Evolutionary conservation across 1,284 basidiomycete genomes (phyloP).

Genomic region (Cutaneotrichosporon daszewskae): DNA sequence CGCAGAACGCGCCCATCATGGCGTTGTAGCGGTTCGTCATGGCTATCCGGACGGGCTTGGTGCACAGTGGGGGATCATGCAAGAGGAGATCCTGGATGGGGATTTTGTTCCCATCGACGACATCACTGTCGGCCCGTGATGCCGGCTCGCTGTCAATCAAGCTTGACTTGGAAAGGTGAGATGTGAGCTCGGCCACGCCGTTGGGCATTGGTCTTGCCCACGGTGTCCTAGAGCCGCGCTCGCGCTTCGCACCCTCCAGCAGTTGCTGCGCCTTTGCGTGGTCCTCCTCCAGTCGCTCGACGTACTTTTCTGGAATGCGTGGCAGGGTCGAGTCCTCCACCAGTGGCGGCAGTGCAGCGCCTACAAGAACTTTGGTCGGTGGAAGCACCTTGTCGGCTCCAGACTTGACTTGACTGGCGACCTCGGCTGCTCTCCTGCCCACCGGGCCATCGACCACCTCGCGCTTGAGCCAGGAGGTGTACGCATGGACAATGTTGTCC

Average conservation of each 20-base stretch:
- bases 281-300: constrained; percentile 26
- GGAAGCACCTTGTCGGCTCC: neutral
- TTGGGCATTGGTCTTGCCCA: constrained; percentile 8
- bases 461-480: constrained; percentile 33
- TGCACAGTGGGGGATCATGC: constrained; percentile 35
- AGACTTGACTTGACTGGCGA: neutral
- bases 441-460: constrained; percentile 41
- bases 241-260: constrained; percentile 11
- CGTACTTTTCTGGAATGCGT: constrained; percentile 42
- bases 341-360: constrained; percentile 37
- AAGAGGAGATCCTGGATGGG: constrained; percentile 22
- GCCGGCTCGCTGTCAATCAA: too few species aligned
- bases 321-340: constrained; percentile 34
- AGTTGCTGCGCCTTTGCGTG: constrained; percentile 14
- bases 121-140: neutral
- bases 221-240: constrained; percentile 17
- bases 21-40: constrained; percentile 39
- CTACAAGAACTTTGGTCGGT: constrained; percentile 27
- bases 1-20: constrained; percentile 28
- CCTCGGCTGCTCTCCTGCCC: constrained; percentile 19
- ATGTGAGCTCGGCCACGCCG: constrained; percentile 2
- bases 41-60: constrained; percentile 30
- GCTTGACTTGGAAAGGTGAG: too few species aligned
- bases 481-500: constrained; percentile 26
- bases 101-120: neutral